Evolutionary conservation across 1,139 yeast species (phyloP).

Genomic region (Candida tunisiensis): DNA sequence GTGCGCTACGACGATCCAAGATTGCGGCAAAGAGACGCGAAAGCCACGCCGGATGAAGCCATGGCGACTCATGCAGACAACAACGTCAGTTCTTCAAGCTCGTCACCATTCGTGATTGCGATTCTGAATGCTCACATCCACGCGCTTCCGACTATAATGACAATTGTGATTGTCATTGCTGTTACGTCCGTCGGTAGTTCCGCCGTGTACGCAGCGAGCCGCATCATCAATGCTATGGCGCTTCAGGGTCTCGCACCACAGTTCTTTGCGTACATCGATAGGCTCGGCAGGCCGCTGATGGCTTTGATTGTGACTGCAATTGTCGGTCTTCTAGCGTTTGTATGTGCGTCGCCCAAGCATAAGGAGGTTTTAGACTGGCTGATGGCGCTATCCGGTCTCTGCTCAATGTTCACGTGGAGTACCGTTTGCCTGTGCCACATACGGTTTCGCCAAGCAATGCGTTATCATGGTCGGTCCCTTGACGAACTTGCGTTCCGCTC

Average conservation of each 20-base stretch:
- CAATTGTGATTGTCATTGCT: conserved; percentile 54
- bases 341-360: conserved; percentile 48
- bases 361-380: conserved; percentile 65
- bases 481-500: conserved; percentile 57
- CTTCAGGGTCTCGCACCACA: conserved; percentile 74
- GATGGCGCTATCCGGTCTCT: conserved; percentile 66
- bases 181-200: conserved; percentile 63
- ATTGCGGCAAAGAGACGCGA: background rate
- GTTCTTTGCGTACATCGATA: conserved; percentile 56
- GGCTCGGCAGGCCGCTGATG: conserved; percentile 54
- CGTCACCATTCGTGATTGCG: conserved; percentile 18
- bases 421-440: conserved; percentile 62
- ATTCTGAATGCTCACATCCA: conserved; percentile 36
- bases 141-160: conserved; percentile 54
- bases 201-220: conserved; percentile 60
- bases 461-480: conserved; percentile 41
- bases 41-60: background rate
- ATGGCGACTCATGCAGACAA: no score
- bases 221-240: conserved; percentile 70
- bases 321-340: conserved; percentile 54
- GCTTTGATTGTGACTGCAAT: conserved; percentile 41
- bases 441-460: conserved; percentile 63
- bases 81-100: no score
- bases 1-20: conserved; percentile 41
- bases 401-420: conserved; percentile 75